These are phyloP conservation scores for Blastobotrys serpentis DNA, from an alignment of 1,139 yeast species.

Conservation along the genomic window DNA sequence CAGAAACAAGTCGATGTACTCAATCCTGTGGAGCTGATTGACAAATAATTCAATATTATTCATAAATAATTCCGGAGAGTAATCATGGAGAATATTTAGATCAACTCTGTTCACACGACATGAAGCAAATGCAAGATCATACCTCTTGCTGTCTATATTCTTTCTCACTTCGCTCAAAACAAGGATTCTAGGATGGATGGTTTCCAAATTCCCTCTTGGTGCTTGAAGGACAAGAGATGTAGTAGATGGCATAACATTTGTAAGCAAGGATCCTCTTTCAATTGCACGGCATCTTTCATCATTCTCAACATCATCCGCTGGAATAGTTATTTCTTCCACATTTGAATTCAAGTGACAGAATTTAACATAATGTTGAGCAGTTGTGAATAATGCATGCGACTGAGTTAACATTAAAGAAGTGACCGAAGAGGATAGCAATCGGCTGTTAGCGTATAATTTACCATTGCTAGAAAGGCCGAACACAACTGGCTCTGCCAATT, in stretches of 20 bases:
- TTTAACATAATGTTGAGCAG: conserved; percentile 81
- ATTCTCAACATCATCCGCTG: conserved; percentile 39
- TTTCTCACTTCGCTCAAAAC: conserved; percentile 80
- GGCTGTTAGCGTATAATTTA: conserved; percentile 63
- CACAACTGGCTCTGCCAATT: conserved; percentile 42
- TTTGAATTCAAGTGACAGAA: conserved; percentile 67
- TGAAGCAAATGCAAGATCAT: conserved; percentile 68
- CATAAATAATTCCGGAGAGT: conserved; percentile 68
- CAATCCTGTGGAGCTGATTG: conserved; percentile 66
- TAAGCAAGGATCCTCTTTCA: conserved; percentile 85
- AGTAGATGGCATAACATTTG: conserved; percentile 77
- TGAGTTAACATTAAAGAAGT: conserved; percentile 80
- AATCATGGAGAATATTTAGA: conserved; percentile 85
- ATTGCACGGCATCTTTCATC: conserved; percentile 88
- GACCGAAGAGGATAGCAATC: conserved; percentile 68
- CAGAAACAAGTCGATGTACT: conserved; percentile 80
- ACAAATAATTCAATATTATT: conserved; percentile 67
- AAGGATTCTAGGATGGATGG: conserved; percentile 90
- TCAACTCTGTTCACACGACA: conserved; percentile 93
- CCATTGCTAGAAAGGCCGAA: conserved; percentile 75
- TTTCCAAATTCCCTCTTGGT: conserved; percentile 93
- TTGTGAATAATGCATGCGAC: conserved; percentile 74
- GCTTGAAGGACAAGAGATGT: conserved; percentile 87
- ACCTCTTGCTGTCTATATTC: conserved; percentile 57
- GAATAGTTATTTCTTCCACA: conserved; percentile 34